A percentile compares a stretch with the other conserved stretches of the same genome.
Evolutionary conservation across 768 basidiomycete species (phyloP).

Genomic region (Fibroporia radiculosa): DNA sequence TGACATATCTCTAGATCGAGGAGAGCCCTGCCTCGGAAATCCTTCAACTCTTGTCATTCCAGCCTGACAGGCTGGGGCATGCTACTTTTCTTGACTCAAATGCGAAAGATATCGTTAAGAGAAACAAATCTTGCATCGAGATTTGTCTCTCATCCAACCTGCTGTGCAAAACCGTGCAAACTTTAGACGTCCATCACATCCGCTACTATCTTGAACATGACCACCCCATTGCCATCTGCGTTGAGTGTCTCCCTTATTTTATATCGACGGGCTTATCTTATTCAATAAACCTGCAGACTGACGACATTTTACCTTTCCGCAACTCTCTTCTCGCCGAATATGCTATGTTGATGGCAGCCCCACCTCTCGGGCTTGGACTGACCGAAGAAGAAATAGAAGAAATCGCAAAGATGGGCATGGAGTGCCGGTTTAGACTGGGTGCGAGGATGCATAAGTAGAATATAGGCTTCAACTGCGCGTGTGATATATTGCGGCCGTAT

Average conservation of each 20-base stretch:
- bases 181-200: conserved; percentile 68
- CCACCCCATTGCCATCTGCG: conserved; percentile 74
- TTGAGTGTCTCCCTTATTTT: conserved; percentile 29
- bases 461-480: no score
- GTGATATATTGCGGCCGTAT: no score
- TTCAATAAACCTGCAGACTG: conserved; percentile 45
- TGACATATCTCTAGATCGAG: conserved; percentile 29
- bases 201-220: conserved; percentile 50
- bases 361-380: conserved; percentile 69
- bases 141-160: conserved; percentile 80
- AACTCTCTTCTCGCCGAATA: conserved; percentile 74
- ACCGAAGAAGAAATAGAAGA: conserved; percentile 44
- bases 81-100: conserved; percentile 71
- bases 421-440: conserved; percentile 23
- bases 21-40: conserved; percentile 51
- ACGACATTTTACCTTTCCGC: conserved; percentile 73
- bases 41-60: conserved; percentile 47
- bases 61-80: conserved; percentile 67
- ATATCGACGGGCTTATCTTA: neutral
- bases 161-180: conserved; percentile 62
- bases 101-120: conserved; percentile 46
- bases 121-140: conserved; percentile 58
- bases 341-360: conserved; percentile 63
- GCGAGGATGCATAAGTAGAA: neutral
- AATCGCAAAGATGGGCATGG: conserved; percentile 58